Conservation (phyloP, 257 asterid genomes). For the Przewalskia tangutica region DNA sequence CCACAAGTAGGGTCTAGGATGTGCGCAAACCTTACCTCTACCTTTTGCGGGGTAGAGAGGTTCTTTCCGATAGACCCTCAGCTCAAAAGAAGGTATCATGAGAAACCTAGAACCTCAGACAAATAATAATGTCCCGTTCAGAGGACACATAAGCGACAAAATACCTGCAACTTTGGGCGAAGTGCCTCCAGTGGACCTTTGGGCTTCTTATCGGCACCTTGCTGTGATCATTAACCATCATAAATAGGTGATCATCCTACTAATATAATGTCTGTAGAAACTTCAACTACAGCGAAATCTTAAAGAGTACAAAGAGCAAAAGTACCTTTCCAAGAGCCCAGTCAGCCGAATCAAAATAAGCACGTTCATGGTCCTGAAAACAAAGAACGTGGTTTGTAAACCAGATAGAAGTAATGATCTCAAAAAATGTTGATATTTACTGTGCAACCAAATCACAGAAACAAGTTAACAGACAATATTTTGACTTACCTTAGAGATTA, state of each 20-base stretch:
- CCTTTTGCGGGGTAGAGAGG: too few relatives aligned
- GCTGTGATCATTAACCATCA: constrained; percentile 44
- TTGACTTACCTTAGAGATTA: constrained; percentile 71
- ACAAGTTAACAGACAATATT: not conserved
- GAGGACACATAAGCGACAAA: not conserved
- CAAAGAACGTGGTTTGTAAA: not conserved
- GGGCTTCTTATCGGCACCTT: constrained; percentile 83
- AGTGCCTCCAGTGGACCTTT: constrained; percentile 99
- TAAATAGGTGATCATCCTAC: not conserved
- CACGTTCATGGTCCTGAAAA: constrained; percentile 94
- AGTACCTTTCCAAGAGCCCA: constrained; percentile 99
- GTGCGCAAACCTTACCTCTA: too few relatives aligned
- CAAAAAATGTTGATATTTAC: not conserved
- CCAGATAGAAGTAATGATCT: not conserved
- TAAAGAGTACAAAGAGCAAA: not conserved
- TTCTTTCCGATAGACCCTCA: too few relatives aligned
- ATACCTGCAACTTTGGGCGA: constrained; percentile 97
- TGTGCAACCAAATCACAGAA: not conserved
- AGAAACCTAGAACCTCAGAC: not conserved
- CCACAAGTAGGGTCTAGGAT: too few relatives aligned
- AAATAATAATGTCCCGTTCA: not conserved
- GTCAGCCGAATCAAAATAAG: constrained; percentile 98
- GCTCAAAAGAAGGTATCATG: too few relatives aligned
- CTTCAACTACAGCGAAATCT: not conserved
- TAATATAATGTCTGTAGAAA: not conserved